These are phyloP conservation scores for Cryphonectria naterciae DNA, from an alignment of 2,329 filamentous ascomycete species.

Conservation along the genomic window DNA sequence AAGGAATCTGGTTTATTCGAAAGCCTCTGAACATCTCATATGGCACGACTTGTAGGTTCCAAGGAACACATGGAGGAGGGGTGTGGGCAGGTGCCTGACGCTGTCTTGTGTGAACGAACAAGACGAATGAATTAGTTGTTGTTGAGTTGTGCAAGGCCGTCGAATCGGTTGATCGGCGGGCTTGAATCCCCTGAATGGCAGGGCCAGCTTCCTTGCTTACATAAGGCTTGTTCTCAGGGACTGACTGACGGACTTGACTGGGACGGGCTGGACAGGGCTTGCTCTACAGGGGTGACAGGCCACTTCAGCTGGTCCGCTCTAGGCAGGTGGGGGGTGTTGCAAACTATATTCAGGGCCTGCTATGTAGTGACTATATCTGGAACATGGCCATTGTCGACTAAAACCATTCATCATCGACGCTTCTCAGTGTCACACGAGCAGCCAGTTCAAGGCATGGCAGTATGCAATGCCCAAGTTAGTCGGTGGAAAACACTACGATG, in stretches of 20 bases:
- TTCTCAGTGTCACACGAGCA: neutral
- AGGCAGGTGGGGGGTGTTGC: neutral
- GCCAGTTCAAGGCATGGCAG: neutral
- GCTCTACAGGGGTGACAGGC: neutral
- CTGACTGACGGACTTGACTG: too few species aligned
- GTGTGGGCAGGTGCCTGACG: neutral
- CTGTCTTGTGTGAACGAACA: neutral
- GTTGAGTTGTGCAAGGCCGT: neutral
- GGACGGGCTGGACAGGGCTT: too few species aligned
- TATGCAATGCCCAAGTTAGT: neutral
- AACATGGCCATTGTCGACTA: neutral
- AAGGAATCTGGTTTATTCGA: slow-evolving; percentile 28
- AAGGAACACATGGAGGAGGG: slow-evolving; percentile 18
- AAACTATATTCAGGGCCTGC: neutral
- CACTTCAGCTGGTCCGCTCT: neutral
- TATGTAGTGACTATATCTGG: neutral
- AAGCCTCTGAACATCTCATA: slow-evolving; percentile 29
- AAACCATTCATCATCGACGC: neutral
- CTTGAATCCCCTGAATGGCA: slow-evolving; percentile 2
- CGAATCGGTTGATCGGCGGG: neutral
- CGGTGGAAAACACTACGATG: neutral
- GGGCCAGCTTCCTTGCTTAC: slow-evolving; percentile 4
- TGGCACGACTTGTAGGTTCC: slow-evolving; percentile 4
- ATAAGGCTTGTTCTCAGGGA: neutral
- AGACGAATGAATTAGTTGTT: neutral